Base-by-base conservation (phyloP, 768 basidiomycete species). In the Cyclocybe cylindracea region DNA sequence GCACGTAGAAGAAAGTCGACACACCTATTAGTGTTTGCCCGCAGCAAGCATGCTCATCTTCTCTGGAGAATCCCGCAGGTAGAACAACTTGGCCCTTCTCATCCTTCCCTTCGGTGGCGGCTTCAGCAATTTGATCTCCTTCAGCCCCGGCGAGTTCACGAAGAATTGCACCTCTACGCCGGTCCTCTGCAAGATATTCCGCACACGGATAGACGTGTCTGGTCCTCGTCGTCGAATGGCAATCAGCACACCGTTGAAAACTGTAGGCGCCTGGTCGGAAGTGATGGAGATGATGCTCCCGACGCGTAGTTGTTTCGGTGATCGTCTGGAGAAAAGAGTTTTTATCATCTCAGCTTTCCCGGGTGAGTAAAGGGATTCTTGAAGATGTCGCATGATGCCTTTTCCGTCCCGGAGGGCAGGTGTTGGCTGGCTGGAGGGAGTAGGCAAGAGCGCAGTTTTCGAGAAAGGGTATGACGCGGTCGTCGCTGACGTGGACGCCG, bases 141-240 rank as follows among this genome's bases (percentile, higher is more conserved):
- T 92, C 70, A 98, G 62, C 64, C 91, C 82, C 29, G 96, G 95
- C 46, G 89, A 91, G 63, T 83, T 85, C 57, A 86, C 84, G 67
- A 87, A 94, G 73, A 92, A 90, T 63, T 87, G 88, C 87, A 92
- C 87, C 77, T 98, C 96, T 36, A 97, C 88, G 10, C 94, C 95
- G 10, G 89, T 92, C 56, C 93, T 80, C 61, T 92, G 89, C 46
- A 98, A 80, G 58, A 97, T 83, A 70, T 98, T 98, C 57, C 96
- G 82, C 46, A 98, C 72, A 47, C 86, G 77, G 64, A 98, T 90
- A n/a, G 86, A 88, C 24, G 92, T 94, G 71, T 93, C 91, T 29
- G 84, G 78, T 1, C 94, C 95, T 36, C 89, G 82, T 61, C 91
- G 81, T 46, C 91, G 83, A 58, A 95, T 80, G 31, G 85, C 82